A percentile compares a stretch with the other conserved stretches of the same genome.
These are phyloP conservation scores for Penicillium egyptiacum DNA, from an alignment of 495 filamentous ascomycete species.

Conservation along the genomic window DNA sequence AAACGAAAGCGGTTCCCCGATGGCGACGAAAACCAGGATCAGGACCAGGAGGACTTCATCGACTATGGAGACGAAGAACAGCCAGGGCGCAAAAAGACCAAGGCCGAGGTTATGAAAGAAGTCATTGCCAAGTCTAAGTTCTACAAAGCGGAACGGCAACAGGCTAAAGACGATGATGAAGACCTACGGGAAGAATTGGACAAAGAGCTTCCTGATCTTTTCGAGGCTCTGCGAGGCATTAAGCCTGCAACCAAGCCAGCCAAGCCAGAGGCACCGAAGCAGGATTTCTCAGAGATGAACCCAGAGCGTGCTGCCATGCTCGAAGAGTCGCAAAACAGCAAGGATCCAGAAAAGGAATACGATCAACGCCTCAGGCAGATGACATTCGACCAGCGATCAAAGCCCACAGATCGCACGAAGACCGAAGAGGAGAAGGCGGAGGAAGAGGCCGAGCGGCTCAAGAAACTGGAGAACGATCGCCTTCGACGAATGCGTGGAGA, in stretches of 20 bases:
- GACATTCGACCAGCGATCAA: conserved; percentile 75
- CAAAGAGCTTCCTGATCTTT: conserved; percentile 75
- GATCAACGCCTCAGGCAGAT: conserved; percentile 79
- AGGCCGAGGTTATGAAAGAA: conserved; percentile 94
- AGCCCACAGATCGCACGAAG: conserved; percentile 83
- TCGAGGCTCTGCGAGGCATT: conserved; percentile 62
- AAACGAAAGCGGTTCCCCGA: conserved; percentile 61
- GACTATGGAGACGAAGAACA: conserved; percentile 48
- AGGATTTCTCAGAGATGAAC: conserved; percentile 54
- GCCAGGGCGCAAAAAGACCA: conserved; percentile 83
- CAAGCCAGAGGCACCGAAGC: conserved; percentile 40
- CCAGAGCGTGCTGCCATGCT: conserved; percentile 59
- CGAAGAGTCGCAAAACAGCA: conserved; percentile 61
- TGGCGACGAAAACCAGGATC: conserved; percentile 21
- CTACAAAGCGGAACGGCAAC: conserved; percentile 89
- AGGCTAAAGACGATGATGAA: conserved; percentile 90
- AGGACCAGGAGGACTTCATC: conserved; percentile 39
- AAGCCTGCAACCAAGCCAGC: conserved; percentile 44
- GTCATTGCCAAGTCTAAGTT: conserved; percentile 96
- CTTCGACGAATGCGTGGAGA: conserved; percentile 48
- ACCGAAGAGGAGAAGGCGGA: conserved; percentile 83
- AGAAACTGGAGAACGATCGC: conserved; percentile 76
- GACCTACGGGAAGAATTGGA: conserved; percentile 80
- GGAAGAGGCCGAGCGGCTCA: conserved; percentile 71
- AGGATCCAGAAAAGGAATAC: conserved; percentile 74